A percentile compares a stretch with the other conserved stretches of the same genome.
Conservation (phyloP, 108 stramenopile species). For the Cylindrotheca fusiformis region DNA sequence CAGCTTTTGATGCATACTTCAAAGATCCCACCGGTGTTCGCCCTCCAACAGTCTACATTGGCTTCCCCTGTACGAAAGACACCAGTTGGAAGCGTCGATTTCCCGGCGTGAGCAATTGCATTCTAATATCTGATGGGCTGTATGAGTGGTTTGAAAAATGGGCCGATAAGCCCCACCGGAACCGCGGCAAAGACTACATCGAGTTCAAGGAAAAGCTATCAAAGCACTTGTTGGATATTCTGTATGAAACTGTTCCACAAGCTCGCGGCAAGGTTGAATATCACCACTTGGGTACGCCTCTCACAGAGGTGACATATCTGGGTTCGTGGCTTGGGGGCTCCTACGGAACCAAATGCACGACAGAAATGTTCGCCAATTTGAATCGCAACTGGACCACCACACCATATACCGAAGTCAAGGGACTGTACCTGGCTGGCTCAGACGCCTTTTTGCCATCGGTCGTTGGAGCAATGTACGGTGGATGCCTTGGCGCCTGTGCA, state of each 20-base stretch:
- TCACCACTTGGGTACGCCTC: slow-evolving; percentile 43
- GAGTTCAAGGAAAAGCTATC: slow-evolving; percentile 45
- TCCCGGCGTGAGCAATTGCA: slow-evolving; percentile 46
- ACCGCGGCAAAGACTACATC: slow-evolving; percentile 47
- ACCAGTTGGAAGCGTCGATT: slow-evolving; percentile 43
- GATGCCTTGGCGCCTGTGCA: slow-evolving; percentile 39
- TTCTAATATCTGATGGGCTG: slow-evolving; percentile 50
- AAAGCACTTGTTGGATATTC: slow-evolving; percentile 49
- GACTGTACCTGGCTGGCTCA: slow-evolving; percentile 46
- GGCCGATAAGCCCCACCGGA: slow-evolving; percentile 20
- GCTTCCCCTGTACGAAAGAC: slow-evolving; percentile 60
- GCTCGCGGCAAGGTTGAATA: slow-evolving; percentile 44
- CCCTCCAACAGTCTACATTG: slow-evolving; percentile 70
- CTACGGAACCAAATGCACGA: slow-evolving; percentile 49
- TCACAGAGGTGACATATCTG: slow-evolving; percentile 47
- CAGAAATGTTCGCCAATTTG: slow-evolving; percentile 38
- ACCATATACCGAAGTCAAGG: slow-evolving; percentile 39
- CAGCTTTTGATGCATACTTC: slow-evolving; percentile 54
- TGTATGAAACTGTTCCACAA: slow-evolving; percentile 53
- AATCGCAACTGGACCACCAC: slow-evolving; percentile 60
- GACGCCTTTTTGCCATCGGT: slow-evolving; percentile 55
- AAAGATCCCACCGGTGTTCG: slow-evolving; percentile 44
- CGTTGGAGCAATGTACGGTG: slow-evolving; percentile 56
- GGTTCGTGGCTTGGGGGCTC: slow-evolving; percentile 36
- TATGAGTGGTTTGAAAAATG: slow-evolving; percentile 52